Percentiles rank a stretch among this genome's conserved stretches.
Evolutionary conservation across 129 eudicot genomes (phyloP).

Genomic region (Sambucus nigra): DNA sequence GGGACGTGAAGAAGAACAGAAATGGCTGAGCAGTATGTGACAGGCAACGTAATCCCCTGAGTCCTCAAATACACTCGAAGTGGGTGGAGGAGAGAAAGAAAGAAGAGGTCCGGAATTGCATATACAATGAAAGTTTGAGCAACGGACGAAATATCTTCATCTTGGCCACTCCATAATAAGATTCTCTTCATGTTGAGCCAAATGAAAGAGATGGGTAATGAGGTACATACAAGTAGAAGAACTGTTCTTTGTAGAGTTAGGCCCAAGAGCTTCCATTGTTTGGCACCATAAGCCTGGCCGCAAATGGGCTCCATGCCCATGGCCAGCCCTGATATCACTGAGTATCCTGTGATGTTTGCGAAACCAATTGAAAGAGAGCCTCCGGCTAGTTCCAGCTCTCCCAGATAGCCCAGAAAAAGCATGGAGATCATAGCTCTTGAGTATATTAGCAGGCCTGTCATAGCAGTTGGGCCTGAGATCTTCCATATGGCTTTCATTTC

Average conservation of each 20-base stretch:
- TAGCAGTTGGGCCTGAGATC: slow-evolving; percentile 69
- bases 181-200: slow-evolving; percentile 78
- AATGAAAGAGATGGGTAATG: slow-evolving; percentile 63
- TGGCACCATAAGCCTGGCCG: slow-evolving; percentile 90
- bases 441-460: slow-evolving; percentile 65
- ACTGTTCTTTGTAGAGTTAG: slow-evolving; percentile 69
- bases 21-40: slow-evolving; percentile 59
- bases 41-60: slow-evolving; percentile 64
- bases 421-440: slow-evolving; percentile 89
- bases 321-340: slow-evolving; percentile 76
- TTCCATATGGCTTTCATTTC: slow-evolving; percentile 82
- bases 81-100: slow-evolving; percentile 73
- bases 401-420: slow-evolving; percentile 83
- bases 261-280: slow-evolving; percentile 78
- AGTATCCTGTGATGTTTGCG: slow-evolving; percentile 94
- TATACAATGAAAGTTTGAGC: slow-evolving; percentile 62
- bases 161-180: slow-evolving; percentile 76
- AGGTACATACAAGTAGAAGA: slow-evolving; percentile 64
- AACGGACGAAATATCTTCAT: slow-evolving; percentile 51
- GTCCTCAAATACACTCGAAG: slow-evolving; percentile 69
- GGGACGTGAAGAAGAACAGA: slow-evolving; percentile 68
- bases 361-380: slow-evolving; percentile 84
- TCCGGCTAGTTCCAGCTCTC: slow-evolving; percentile 79
- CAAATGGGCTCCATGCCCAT: slow-evolving; percentile 99
- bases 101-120: slow-evolving; percentile 77